A percentile compares a stretch with the other conserved stretches of the same genome.
Conservation (phyloP, 2,329 filamentous ascomycete species). For the Colletotrichum endophyticum region DNA sequence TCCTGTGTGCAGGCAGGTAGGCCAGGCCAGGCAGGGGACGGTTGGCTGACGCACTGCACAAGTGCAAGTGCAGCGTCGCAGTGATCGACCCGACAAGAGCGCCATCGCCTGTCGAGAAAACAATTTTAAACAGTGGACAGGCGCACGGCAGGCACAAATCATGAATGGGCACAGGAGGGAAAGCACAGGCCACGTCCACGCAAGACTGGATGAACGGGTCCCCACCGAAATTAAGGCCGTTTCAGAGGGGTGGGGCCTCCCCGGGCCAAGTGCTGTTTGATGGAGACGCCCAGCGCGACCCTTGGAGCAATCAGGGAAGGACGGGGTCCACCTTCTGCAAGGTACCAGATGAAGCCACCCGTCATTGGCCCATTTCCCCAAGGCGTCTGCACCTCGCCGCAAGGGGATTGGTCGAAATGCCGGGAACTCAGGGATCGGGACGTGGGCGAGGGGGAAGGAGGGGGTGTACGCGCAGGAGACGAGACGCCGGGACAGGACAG, state of each 20-base stretch:
- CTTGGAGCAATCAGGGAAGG: slow-evolving; percentile 23
- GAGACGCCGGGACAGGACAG: neutral
- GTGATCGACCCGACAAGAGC: neutral
- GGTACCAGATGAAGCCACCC: slow-evolving; percentile 20
- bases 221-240: slow-evolving; percentile 23
- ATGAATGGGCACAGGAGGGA: neutral
- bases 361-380: neutral
- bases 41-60: neutral
- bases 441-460: neutral
- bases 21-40: neutral
- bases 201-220: slow-evolving; percentile 24
- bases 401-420: slow-evolving; percentile 1
- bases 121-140: neutral
- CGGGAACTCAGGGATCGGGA: neutral
- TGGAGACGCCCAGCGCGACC: slow-evolving; percentile 6
- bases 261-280: slow-evolving; percentile 17
- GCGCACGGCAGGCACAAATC: neutral
- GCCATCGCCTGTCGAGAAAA: neutral
- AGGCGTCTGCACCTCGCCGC: neutral
- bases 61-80: neutral
- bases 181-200: slow-evolving; percentile 6
- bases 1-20: neutral
- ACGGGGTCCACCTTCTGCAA: slow-evolving; percentile 15
- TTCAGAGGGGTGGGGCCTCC: slow-evolving; percentile 18
- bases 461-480: neutral